Base-by-base conservation (phyloP, 768 basidiomycete species). In the Phlebiopsis gigantea region DNA sequence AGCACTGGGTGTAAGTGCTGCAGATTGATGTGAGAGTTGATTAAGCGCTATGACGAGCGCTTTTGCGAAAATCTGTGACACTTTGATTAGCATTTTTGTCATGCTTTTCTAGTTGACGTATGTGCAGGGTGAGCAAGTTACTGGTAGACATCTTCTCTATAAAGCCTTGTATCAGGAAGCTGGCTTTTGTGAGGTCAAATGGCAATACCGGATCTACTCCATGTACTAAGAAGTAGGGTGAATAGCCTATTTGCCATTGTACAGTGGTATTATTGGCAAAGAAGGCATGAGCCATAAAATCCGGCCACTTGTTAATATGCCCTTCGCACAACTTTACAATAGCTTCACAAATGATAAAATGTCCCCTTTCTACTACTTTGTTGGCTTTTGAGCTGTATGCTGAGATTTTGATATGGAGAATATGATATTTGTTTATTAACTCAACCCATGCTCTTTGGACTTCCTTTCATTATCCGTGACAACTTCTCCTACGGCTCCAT, bases 111-210 rank as follows among this genome's bases (percentile, higher is more conserved):
- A n/a, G n/a, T n/a, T n/a, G n/a, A n/a, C n/a, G n/a, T n/a, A n/a
- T n/a, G n/a, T n/a, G 56, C 12, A 59, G 30, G 0, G 65, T 63
- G 1, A 72, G 52, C 7, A 72, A 61, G 0, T 72, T 65, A 1
- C 21, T 14, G 6, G 61, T 57, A 0, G 63, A 44, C 6, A 72
- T 54, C 1, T 46, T 47, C 2, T 8, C 14, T 0, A 57, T n/a
- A 46, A 64, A 60, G 1, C 62, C 64, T 8, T 64, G 52, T 1
- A 68, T 59, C 41, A 73, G 44, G 46, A 73, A 73, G 1, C 67
- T 72, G 0, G 69, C 63, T 58, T 73, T 68, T 4, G 54, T 53
- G 0, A 73, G 41, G 34, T 74, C 68, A 46, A 73, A 70, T 0
- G 71, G 72, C 0, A 74, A 57, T 0, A 66, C 45, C 0, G 68